These are phyloP conservation scores for Venturia carpophila DNA, from an alignment of 2,329 filamentous ascomycete genomes.

Conservation along the genomic window DNA sequence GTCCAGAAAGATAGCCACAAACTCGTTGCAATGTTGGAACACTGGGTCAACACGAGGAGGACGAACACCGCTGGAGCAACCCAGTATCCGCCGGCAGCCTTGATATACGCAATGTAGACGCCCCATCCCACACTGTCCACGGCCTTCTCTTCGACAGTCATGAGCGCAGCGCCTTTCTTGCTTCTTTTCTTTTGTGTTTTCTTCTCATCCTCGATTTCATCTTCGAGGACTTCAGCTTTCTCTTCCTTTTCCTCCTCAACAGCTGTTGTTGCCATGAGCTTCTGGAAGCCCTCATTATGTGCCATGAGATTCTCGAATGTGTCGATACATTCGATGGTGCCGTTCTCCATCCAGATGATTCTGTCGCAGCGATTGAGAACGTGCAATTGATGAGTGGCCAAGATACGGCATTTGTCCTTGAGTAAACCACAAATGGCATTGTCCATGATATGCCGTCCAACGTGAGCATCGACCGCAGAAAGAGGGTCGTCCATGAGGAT, in stretches of 20 bases:
- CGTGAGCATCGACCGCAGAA: conserved; percentile 51
- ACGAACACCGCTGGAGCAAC: conserved; percentile 58
- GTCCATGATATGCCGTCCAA: conserved; percentile 72
- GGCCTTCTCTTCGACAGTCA: conserved; percentile 67
- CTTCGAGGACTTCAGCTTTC: conserved; percentile 43
- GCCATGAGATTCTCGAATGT: conserved; percentile 85
- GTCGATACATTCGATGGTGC: conserved; percentile 74
- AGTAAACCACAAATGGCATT: conserved; percentile 85
- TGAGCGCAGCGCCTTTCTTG: conserved; percentile 50
- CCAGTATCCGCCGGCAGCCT: conserved; percentile 62
- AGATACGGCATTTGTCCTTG: conserved; percentile 78
- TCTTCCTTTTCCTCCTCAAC: conserved; percentile 48
- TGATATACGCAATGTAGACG: conserved; percentile 71
- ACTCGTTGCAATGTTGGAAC: conserved; percentile 77
- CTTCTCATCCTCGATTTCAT: conserved; percentile 47
- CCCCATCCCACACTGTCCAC: conserved; percentile 70
- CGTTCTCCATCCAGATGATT: conserved; percentile 87
- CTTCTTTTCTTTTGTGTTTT: conserved; percentile 47
- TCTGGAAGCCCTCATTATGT: conserved; percentile 67
- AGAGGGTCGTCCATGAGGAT: conserved; percentile 58
- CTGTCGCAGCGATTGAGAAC: conserved; percentile 85
- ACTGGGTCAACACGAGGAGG: conserved; percentile 65
- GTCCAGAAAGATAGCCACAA: conserved; percentile 96
- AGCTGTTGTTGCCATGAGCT: conserved; percentile 72
- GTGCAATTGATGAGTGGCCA: conserved; percentile 93